Conservation (phyloP, 1,284 basidiomycete species). For the Stereum hirsutum region DNA sequence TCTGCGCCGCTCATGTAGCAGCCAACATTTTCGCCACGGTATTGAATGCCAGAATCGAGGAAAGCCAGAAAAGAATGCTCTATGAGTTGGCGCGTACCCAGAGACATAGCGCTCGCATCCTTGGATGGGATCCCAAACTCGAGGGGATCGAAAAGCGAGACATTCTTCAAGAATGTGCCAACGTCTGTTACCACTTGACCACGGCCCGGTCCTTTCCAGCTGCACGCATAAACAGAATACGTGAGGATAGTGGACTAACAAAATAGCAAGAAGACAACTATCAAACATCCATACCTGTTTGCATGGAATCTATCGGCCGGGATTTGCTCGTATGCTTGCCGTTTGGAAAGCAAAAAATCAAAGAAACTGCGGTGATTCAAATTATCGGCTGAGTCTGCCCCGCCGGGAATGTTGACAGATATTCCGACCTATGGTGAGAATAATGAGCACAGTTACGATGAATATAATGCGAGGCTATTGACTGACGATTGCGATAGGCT, state of each 20-base stretch:
- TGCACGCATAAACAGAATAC: conserved; percentile 6
- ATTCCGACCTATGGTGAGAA: conserved; percentile 29
- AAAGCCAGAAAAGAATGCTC: conserved; percentile 29
- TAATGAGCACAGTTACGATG: neutral
- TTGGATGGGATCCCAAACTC: conserved; percentile 29
- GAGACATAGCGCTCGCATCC: conserved; percentile 27
- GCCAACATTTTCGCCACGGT: conserved; percentile 26
- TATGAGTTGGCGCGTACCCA: conserved; percentile 26
- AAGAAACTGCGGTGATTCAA: conserved; percentile 27
- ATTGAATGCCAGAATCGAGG: conserved; percentile 32
- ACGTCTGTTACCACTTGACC: conserved; percentile 20
- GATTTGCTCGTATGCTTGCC: conserved; percentile 25
- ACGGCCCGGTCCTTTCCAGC: conserved; percentile 18
- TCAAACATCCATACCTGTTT: conserved; percentile 16
- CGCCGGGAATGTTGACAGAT: conserved; percentile 28
- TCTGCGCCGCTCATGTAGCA: conserved; percentile 24
- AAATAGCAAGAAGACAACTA: neutral
- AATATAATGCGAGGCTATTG: neutral
- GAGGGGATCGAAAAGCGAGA: conserved; percentile 26
- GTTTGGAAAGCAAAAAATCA: conserved; percentile 24
- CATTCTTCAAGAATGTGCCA: conserved; percentile 30
- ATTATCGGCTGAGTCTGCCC: conserved; percentile 17
- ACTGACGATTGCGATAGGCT: neutral
- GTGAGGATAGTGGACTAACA: neutral
- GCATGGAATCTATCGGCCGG: conserved; percentile 25